Evolutionary conservation across 2,329 filamentous ascomycete genomes (phyloP), one percentile per base, ranked within the genome.

Genomic region (Clonostachys rosea): DNA sequence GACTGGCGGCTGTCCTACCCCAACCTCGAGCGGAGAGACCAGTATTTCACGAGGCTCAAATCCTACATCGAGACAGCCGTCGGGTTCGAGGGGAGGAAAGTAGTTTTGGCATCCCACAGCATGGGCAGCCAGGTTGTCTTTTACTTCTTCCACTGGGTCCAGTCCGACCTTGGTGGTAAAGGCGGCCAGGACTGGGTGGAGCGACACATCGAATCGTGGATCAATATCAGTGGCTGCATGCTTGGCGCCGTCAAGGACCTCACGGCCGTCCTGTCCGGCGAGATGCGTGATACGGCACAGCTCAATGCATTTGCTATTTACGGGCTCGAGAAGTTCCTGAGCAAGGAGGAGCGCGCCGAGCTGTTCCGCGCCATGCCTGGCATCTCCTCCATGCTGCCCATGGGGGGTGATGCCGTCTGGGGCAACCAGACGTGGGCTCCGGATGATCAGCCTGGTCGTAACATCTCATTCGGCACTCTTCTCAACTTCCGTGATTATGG

Each of bases 171-270:
- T 46, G 89, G 89, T 6, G 94, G 94, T 5, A 82, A 83, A 17
- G 92, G 91, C 2, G 92, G 94, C 2, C 76, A 85, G 36, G 79
- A 83, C 46, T 99, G 94, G 94, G 92, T 99, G 1, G 91, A 99
- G 49, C 79, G 78, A 16, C 80, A 96, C 60, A 76, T 99, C 45
- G 94, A 95, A 54, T 87, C 89, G 4, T 99, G 95, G 91, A 95
- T 99, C 72, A 99, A 99, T 64, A 91, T 99, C 58, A 94, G 88
- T 55, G 94, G 94, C 6, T 99, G 92, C 67, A 96, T 99, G 92
- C 83, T 99, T 6, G 94, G 94, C 13, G 91, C 94, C 3, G 76
- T 91, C 49, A 99, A 99, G 69, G 92, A 88, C 49, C 71, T 97
- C 35, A 89, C 94, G 1, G 92, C 94, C 1, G 81, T 97, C 0